Evolutionary conservation across 2,329 filamentous ascomycete genomes (phyloP).

Genomic region (Botryotinia convoluta): DNA sequence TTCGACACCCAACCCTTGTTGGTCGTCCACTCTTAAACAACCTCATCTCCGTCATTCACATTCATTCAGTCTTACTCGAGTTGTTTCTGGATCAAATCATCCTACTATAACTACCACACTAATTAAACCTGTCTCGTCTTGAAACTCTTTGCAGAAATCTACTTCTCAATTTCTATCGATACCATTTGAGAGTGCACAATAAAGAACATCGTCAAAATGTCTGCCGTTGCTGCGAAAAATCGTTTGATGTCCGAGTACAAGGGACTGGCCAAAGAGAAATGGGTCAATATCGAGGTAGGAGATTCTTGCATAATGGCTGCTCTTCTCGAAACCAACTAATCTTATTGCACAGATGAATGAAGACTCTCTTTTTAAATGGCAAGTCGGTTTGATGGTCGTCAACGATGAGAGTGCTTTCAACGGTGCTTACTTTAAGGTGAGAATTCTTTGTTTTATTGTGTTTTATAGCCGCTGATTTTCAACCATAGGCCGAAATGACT

Average conservation of each 20-base stretch:
- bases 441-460: constrained; percentile 20
- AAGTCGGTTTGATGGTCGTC: constrained; percentile 83
- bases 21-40: constrained; percentile 5
- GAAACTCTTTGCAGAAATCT: neutral
- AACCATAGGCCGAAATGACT: constrained; percentile 68
- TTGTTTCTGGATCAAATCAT: neutral
- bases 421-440: constrained; percentile 81
- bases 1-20: constrained; percentile 1
- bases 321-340: constrained; percentile 25
- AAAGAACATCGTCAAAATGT: constrained; percentile 23
- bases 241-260: constrained; percentile 89
- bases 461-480: constrained; percentile 10
- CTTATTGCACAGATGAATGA: constrained; percentile 54
- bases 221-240: constrained; percentile 59
- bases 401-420: constrained; percentile 91
- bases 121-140: neutral
- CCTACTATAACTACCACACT: neutral
- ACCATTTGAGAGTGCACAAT: neutral
- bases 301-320: neutral
- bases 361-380: constrained; percentile 82
- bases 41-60: neutral
- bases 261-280: constrained; percentile 80
- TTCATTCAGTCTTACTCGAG: neutral
- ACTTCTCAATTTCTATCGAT: neutral
- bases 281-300: constrained; percentile 82